phyloP scores from a whole-genome alignment of 2,329 filamentous ascomycete species.

The Ascocoryne sarcoides region DNA sequence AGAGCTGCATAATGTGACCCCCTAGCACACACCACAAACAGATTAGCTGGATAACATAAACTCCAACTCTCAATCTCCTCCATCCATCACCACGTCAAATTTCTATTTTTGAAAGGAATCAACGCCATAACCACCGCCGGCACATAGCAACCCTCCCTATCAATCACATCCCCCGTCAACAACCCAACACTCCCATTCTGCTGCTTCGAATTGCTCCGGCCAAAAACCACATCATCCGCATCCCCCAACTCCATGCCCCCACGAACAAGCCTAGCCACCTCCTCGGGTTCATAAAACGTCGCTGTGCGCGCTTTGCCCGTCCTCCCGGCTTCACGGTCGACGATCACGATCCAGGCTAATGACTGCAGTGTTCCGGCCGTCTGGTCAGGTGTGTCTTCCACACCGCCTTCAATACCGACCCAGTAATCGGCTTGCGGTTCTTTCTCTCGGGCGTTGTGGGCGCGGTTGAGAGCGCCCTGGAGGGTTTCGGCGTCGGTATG shows the following conservation, averaged over 20 bases:
- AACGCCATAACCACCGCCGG: constrained; percentile 34
- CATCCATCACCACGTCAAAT: too few species aligned
- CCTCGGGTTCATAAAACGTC: constrained; percentile 31
- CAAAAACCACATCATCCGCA: constrained; percentile 33
- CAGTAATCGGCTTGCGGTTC: constrained; percentile 32
- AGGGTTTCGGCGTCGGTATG: constrained; percentile 33
- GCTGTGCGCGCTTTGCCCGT: constrained; percentile 32
- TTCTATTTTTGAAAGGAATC: constrained; percentile 33
- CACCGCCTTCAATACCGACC: constrained; percentile 35
- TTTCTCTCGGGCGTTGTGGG: constrained; percentile 26
- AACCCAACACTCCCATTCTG: constrained; percentile 33
- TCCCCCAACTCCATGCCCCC: constrained; percentile 34
- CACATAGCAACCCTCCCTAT: constrained; percentile 31
- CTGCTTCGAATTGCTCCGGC: constrained; percentile 32
- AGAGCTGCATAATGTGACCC: too few species aligned
- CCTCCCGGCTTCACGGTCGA: constrained; percentile 22
- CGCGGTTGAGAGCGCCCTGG: constrained; percentile 32
- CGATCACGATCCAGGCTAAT: constrained; percentile 35
- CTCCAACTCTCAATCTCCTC: too few species aligned
- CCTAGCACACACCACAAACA: too few species aligned
- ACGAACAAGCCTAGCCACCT: constrained; percentile 30
- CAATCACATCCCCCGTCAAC: constrained; percentile 32
- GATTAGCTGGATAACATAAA: too few species aligned
- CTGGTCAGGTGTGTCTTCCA: constrained; percentile 26
- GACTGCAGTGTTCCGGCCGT: constrained; percentile 24